Conservation (phyloP, 768 basidiomycete species). For the Auriscalpium orientale region DNA sequence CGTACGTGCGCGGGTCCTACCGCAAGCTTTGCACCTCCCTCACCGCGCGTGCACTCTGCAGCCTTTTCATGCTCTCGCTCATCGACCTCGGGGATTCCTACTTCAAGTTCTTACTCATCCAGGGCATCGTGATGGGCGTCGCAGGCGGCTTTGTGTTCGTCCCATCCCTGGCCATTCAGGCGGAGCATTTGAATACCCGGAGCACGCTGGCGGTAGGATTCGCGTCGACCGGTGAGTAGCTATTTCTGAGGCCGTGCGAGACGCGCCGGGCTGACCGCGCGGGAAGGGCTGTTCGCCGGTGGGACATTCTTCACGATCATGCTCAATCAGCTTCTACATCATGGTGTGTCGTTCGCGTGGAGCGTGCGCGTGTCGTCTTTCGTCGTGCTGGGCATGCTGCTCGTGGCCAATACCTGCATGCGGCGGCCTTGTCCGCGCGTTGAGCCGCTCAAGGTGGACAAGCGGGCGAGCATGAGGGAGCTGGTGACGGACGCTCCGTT, state of each 20-base stretch:
- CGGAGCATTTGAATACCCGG: slow-evolving; percentile 36
- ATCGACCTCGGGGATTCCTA: slow-evolving; percentile 27
- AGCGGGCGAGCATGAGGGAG: slow-evolving; percentile 1
- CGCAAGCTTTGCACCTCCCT: too few species aligned
- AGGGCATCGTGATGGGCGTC: slow-evolving; percentile 44
- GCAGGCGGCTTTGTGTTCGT: slow-evolving; percentile 38
- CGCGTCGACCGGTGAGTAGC: slow-evolving; percentile 8
- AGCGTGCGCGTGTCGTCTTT: slow-evolving; percentile 29
- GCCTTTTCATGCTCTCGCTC: slow-evolving; percentile 21
- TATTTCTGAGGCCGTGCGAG: slow-evolving; percentile 17
- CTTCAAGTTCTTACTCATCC: slow-evolving; percentile 44
- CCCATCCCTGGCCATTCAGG: slow-evolving; percentile 36
- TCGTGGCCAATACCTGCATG: slow-evolving; percentile 17
- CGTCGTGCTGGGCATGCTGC: slow-evolving; percentile 13
- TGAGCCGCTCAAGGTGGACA: not conserved
- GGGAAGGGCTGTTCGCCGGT: slow-evolving; percentile 11
- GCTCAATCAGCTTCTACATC: slow-evolving; percentile 22
- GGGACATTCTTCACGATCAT: slow-evolving; percentile 29
- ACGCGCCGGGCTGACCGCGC: not conserved
- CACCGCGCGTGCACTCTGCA: too few species aligned
- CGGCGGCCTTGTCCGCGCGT: slow-evolving; percentile 4
- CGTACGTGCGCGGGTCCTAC: slow-evolving; percentile 12
- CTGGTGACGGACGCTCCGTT: slow-evolving; percentile 16
- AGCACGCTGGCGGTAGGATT: slow-evolving; percentile 30
- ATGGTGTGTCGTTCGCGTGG: slow-evolving; percentile 32